These are phyloP conservation scores for Salvia miltiorrhiza DNA, from an alignment of 257 asterid genomes.

Conservation along the genomic window DNA sequence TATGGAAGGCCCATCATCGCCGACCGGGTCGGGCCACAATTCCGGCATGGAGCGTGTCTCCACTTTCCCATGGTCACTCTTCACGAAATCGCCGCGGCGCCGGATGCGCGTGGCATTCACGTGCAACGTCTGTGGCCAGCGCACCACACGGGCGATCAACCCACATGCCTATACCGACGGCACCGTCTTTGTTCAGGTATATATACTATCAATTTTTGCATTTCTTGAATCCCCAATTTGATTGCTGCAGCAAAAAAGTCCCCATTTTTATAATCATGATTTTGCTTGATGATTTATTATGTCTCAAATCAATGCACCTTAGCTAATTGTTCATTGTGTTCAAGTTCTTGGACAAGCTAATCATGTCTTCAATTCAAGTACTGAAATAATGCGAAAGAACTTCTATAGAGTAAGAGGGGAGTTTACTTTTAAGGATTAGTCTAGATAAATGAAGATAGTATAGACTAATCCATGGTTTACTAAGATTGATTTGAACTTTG, in stretches of 20 bases:
- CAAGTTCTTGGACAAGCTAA: not conserved
- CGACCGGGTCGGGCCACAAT: conserved; percentile 51
- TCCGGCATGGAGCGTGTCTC: conserved; percentile 46
- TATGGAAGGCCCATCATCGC: conserved; percentile 81
- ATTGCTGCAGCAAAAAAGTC: not conserved
- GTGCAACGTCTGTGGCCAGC: conserved; percentile 92
- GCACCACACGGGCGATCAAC: conserved; percentile 96
- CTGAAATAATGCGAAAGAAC: not conserved
- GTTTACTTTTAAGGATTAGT: too few relatives aligned
- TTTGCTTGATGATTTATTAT: not conserved
- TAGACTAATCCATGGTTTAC: too few relatives aligned
- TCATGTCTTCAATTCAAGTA: not conserved
- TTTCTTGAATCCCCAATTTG: not conserved
- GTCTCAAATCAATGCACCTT: not conserved
- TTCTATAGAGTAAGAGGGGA: too few relatives aligned
- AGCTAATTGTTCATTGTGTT: not conserved
- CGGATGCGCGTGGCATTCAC: conserved; percentile 96
- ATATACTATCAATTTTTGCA: not conserved
- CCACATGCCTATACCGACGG: conserved; percentile 98
- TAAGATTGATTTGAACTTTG: too few relatives aligned
- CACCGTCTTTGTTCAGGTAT: conserved; percentile 95
- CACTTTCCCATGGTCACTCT: conserved; percentile 96
- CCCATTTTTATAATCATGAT: not conserved
- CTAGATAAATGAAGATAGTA: too few relatives aligned
- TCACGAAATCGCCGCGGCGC: conserved; percentile 89